Evolutionary conservation across 1,139 yeast genomes (phyloP), one percentile per base, ranked within the genome.

Genomic region (Hanseniaspora sp.): DNA sequence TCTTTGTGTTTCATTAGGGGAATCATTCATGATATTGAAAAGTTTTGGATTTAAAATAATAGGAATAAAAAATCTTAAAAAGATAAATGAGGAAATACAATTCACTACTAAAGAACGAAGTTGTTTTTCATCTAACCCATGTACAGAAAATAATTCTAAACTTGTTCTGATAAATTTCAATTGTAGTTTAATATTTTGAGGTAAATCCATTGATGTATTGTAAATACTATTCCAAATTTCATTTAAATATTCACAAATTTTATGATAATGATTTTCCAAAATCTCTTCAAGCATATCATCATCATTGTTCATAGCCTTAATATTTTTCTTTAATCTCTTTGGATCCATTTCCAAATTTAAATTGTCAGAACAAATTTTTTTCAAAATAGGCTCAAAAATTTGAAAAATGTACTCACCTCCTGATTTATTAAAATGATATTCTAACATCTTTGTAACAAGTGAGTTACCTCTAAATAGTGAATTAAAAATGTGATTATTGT

Each of bases 21-120:
- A 92, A 48, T 77, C 74, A 56, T 78, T 76, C 1, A 87, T 78
- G 52, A 92, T 72, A 58, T 82, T 81, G 65, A 87, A 88, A 48
- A 87, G 68, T 62, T 87, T 87, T 0, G 97, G 97, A 62, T 87
- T 88, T 62, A 92, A 71, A 44, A 92, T 78, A 0, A 95, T 95
- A 0, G 97, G 97, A 63, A 96, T 90, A 61, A 87, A 80, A 65
- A 86, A 88, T 58, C 97, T 72, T 58, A 92, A 70, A 65, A 92
- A 92, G 28, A 92, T 71, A 62, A 92, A 85, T 1, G 95, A 90
- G 31, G 94, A 79, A 38, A 90, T 71, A 56, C 95, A 84, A 62
- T 88, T 82, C 56, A 83, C 67, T 1, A 85, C 60, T 12, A 63
- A 58, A 0, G 55, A 49, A n/a, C 45, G 39, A 15, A 54, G 11